These are phyloP conservation scores for Scalesia atractyloides DNA, from an alignment of 129 eudicot genomes.

Conservation along the genomic window DNA sequence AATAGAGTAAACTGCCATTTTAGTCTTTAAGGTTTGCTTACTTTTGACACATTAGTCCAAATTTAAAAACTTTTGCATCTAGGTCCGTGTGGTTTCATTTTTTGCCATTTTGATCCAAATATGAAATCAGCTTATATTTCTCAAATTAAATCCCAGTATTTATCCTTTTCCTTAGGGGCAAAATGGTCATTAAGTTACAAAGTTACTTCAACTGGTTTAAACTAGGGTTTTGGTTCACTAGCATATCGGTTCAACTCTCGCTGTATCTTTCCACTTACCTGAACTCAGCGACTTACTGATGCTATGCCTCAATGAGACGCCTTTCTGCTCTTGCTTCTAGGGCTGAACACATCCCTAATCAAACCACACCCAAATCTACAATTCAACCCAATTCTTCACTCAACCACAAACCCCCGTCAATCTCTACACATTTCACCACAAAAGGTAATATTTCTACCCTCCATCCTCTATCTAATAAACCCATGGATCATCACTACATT, in stretches of 20 bases:
- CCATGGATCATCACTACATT: conserved; percentile 62
- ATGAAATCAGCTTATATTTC: too few relatives aligned
- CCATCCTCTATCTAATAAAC: conserved; percentile 29
- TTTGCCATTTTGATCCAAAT: too few relatives aligned
- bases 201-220: not conserved
- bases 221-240: not conserved
- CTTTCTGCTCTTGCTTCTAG: conserved; percentile 70
- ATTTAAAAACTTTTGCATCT: too few relatives aligned
- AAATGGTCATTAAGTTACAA: too few relatives aligned
- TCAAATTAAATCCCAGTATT: too few relatives aligned
- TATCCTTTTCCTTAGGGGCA: too few relatives aligned
- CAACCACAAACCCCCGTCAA: conserved; percentile 25
- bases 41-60: too few relatives aligned
- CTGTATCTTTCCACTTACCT: not conserved
- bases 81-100: too few relatives aligned
- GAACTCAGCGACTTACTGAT: conserved; percentile 19
- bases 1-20: too few relatives aligned
- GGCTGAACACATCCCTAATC: too few relatives aligned
- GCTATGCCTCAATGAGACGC: conserved; percentile 54
- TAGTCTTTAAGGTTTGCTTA: too few relatives aligned
- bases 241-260: conserved; percentile 11
- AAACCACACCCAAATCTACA: conserved; percentile 29
- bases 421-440: conserved; percentile 18
- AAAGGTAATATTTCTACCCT: conserved; percentile 47
- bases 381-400: conserved; percentile 13